Conservation (phyloP, 2,329 filamentous ascomycete species). For the Monilinia polystroma region DNA sequence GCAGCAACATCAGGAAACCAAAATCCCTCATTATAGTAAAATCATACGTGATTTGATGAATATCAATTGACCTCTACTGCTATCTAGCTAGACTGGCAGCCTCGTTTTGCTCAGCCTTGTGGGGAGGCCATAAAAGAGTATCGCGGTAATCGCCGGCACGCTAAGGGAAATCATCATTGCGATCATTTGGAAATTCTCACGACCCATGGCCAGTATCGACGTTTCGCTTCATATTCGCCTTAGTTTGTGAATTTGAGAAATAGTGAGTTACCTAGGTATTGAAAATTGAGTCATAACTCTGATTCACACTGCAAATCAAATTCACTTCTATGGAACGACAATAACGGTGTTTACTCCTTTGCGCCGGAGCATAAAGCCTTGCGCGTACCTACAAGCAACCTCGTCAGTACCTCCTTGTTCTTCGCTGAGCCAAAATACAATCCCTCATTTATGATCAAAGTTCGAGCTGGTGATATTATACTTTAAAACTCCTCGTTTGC, state of each 20-base stretch:
- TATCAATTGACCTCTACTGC: not conserved
- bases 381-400: constrained; percentile 21
- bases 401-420: constrained; percentile 18
- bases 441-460: constrained; percentile 4
- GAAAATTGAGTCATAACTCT: not conserved
- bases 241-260: not conserved
- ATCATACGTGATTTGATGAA: not conserved
- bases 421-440: not conserved
- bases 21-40: not conserved
- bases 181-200: constrained; percentile 24
- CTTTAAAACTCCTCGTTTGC: not conserved
- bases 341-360: constrained; percentile 22
- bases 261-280: not conserved
- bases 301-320: constrained; percentile 11
- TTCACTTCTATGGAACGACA: constrained; percentile 23
- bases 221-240: constrained; percentile 1
- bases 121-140: not conserved
- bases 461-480: not conserved
- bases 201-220: not conserved
- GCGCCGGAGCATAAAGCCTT: constrained; percentile 25
- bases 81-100: not conserved
- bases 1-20: not conserved
- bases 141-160: constrained; percentile 18
- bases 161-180: constrained; percentile 25
- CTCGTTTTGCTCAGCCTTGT: constrained; percentile 17